These are phyloP conservation scores for Penicillium sclerotiorum DNA, from an alignment of 2,329 filamentous ascomycete genomes.

Conservation along the genomic window DNA sequence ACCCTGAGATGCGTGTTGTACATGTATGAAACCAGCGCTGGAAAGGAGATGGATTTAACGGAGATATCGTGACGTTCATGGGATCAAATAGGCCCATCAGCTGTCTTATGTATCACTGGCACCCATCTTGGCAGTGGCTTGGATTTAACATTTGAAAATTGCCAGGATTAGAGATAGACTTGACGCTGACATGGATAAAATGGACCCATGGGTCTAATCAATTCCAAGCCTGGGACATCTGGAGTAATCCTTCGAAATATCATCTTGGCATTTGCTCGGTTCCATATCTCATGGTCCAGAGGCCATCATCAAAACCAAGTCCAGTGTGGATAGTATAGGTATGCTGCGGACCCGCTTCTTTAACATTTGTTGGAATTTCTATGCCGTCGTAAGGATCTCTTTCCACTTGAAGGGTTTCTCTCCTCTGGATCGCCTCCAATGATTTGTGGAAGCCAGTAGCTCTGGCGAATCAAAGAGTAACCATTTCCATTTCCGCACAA, in stretches of 20 bases:
- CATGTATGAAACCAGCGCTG: no score
- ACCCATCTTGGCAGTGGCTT: no score
- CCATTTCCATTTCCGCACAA: slow-evolving; percentile 41
- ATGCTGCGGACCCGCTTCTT: no score
- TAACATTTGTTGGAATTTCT: no score
- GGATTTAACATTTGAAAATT: no score
- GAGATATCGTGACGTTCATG: no score
- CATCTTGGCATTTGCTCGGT: background rate
- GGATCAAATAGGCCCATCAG: no score
- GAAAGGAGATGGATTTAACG: no score
- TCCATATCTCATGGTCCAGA: background rate
- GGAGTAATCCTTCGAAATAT: background rate
- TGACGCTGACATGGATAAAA: background rate
- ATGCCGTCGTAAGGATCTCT: background rate
- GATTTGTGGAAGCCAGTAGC: slow-evolving; percentile 38
- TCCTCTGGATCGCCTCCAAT: slow-evolving; percentile 37
- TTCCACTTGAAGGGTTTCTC: slow-evolving; percentile 28
- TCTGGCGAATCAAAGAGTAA: slow-evolving; percentile 37
- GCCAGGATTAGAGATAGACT: no score
- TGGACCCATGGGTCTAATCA: background rate
- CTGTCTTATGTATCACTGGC: no score
- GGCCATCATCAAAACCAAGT: background rate
- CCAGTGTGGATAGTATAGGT: no score
- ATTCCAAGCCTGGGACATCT: background rate
- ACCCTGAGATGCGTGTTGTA: no score